Evolutionary conservation across 768 basidiomycete species (phyloP), one percentile per base, ranked within the genome.

Genomic region (Trametopsis cervina): DNA sequence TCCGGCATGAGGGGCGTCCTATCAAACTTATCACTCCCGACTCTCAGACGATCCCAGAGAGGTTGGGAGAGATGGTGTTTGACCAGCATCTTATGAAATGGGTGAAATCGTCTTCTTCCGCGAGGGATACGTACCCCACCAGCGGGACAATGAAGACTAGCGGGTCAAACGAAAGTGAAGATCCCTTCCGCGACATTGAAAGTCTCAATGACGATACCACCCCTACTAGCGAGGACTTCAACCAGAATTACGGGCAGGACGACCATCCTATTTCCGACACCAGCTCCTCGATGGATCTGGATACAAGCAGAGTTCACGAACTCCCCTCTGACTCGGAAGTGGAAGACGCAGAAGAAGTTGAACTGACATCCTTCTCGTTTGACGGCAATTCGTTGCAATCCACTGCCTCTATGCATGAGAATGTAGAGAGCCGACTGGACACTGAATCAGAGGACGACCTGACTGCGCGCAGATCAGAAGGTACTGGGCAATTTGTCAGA

Each of bases 101-200:
- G 92, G 81, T 90, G 46, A 85, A 82, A 68, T 77, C 71, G 22
- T 71, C 75, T 0, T 69, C 70, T 6, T 59, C 64, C 20, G 62
- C 62, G 3, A 61, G 63, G 2, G 55, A 58, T 2, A 68, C 57
- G 10, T 53, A 37, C 18, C 42, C 33, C 37, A 29, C 11, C 47
- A 47, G 15, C 63, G 66, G 46, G 64, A 46, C 23, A 53, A 65
- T 35, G 52, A 63, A 21, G 57, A 47, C 48, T 54, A 69, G 55
- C 52, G 52, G 61, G 53, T 56, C 64, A 67, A 71, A 75, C 36
- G 72, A 75, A 37, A 88, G 86, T 52, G 89, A 90, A 56, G 94
- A 97, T 68, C 88, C 90, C 6, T 97, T 97, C 66, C 78, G 80
- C 25, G 93, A 93, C 57, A 85, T 97, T 46, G 93, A 95, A 60